Evolutionary conservation across 768 basidiomycete genomes (phyloP).

Genomic region (Agaricus subrufescens): DNA sequence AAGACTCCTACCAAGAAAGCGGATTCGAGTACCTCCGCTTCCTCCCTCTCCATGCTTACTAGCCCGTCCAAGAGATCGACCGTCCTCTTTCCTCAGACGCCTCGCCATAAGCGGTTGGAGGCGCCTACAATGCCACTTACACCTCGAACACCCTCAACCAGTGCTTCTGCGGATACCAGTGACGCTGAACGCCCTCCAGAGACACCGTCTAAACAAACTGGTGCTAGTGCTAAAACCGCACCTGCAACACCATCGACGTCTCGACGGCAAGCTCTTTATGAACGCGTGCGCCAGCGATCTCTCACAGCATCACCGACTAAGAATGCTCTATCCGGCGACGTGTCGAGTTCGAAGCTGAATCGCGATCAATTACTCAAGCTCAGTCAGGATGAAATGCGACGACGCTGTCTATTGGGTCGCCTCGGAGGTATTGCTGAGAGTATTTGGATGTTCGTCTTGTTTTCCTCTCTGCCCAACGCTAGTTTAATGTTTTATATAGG

Average conservation of each 20-base stretch:
- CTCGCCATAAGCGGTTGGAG: constrained; percentile 40
- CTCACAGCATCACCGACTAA: constrained; percentile 66
- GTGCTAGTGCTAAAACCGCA: constrained; percentile 46
- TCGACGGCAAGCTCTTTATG: constrained; percentile 74
- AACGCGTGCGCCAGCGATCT: constrained; percentile 73
- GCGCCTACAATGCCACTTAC: constrained; percentile 29
- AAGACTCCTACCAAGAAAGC: constrained; percentile 36
- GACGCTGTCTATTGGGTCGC: constrained; percentile 72
- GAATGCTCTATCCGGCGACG: constrained; percentile 31
- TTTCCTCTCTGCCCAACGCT: constrained; percentile 1
- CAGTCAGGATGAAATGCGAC: constrained; percentile 73
- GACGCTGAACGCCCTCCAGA: constrained; percentile 38
- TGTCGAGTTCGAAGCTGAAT: constrained; percentile 43
- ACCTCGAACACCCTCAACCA: constrained; percentile 42
- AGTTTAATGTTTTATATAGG: constrained; percentile 32
- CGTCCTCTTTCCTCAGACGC: constrained; percentile 64
- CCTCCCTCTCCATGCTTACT: constrained; percentile 43
- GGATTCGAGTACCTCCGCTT: constrained; percentile 36
- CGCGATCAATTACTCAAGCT: constrained; percentile 67
- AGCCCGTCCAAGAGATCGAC: constrained; percentile 47
- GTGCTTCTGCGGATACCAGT: constrained; percentile 21
- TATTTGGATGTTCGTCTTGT: constrained; percentile 71
- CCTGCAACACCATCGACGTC: constrained; percentile 71
- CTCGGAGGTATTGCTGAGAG: constrained; percentile 81
- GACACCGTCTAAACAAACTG: constrained; percentile 65